Conservation (phyloP, 1,139 yeast species). For the Hyphopichia buzzinii region DNA sequence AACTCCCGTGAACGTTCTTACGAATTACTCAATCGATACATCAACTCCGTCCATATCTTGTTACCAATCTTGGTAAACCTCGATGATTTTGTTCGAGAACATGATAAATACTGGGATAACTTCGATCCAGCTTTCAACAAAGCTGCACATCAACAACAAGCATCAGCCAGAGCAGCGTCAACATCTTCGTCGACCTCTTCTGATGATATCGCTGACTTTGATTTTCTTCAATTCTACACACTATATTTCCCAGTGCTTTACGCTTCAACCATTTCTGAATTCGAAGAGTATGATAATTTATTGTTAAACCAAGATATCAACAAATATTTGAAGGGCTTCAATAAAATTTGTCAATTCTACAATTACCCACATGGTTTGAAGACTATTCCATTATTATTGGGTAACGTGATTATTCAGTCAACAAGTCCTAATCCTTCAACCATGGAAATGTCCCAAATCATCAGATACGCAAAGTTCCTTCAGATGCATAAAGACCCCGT, state of each 20-base stretch:
- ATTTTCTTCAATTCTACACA: slow-evolving; percentile 44
- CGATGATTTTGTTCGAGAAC: slow-evolving; percentile 44
- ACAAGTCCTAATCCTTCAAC: slow-evolving; percentile 56
- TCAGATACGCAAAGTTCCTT: slow-evolving; percentile 54
- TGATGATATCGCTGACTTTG: slow-evolving; percentile 21
- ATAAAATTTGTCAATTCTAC: slow-evolving; percentile 47
- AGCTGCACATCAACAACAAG: background rate
- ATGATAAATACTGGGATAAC: slow-evolving; percentile 49
- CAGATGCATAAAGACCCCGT: slow-evolving; percentile 62
- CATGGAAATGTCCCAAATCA: slow-evolving; percentile 48
- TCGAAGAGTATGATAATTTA: slow-evolving; percentile 50
- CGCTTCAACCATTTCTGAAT: slow-evolving; percentile 55
- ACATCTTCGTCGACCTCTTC: slow-evolving; percentile 9
- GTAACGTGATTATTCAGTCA: slow-evolving; percentile 54
- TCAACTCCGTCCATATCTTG: slow-evolving; percentile 52
- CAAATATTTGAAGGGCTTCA: slow-evolving; percentile 45
- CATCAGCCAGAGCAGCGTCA: slow-evolving; percentile 2
- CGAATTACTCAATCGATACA: slow-evolving; percentile 47
- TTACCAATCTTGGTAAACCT: slow-evolving; percentile 48
- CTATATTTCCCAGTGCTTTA: slow-evolving; percentile 50
- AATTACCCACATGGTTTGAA: slow-evolving; percentile 55
- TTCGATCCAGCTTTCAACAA: slow-evolving; percentile 1
- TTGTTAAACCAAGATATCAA: slow-evolving; percentile 50
- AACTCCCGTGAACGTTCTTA: slow-evolving; percentile 44
- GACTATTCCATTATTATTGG: slow-evolving; percentile 44